Base-by-base conservation (phyloP, 2,329 filamentous ascomycete species). In the Dactylellina leptospora region DNA sequence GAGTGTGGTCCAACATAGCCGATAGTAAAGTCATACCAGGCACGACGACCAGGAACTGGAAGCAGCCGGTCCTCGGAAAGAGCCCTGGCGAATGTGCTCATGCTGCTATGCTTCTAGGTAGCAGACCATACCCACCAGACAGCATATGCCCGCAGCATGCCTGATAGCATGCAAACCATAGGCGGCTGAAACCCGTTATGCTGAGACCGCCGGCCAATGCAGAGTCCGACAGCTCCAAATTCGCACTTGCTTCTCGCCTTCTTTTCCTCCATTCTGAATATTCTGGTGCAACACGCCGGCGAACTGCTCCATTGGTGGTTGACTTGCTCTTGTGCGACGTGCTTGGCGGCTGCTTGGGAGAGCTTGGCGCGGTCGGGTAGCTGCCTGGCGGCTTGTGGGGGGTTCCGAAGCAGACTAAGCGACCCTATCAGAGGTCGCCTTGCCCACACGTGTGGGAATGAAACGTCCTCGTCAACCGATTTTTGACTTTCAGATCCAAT, bases 341-440 rank as follows among this genome's bases (percentile, higher is more conserved):
- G 10, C 64, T 70, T 70, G 64, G 64, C 64, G 48, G 4, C 20
- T 56, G 9, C 64, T 70, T 70, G 64, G 64, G 48, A 4, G n/a
- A 51, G 9, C 64, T 70, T 70, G 64, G 64, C 64, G 40, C 50
- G 38, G 53, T 71, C 66, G 66, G 66, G 58, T 71, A 62, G 66
- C 51, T 71, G 66, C 66, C 66, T 71, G 56, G 36, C 56, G 51
- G 66, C 16, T 45, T 40, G 59, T 56, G 61, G 51, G 50, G 60
- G 64, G 48, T 36, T 53, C 63, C 44, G 33, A 23, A 40, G 30
- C 18, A 27, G 25, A 36, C 38, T 54, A 71, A 71, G 66, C 66
- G 66, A 71, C 8, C 66, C 66, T 42, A 71, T 71, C 44, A 63
- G 53, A 25, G 13, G 16, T 6, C 33, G 11, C n/a, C 13, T 3